Conservation (phyloP, 306 rosid species). For the Fagus sylvatica region DNA sequence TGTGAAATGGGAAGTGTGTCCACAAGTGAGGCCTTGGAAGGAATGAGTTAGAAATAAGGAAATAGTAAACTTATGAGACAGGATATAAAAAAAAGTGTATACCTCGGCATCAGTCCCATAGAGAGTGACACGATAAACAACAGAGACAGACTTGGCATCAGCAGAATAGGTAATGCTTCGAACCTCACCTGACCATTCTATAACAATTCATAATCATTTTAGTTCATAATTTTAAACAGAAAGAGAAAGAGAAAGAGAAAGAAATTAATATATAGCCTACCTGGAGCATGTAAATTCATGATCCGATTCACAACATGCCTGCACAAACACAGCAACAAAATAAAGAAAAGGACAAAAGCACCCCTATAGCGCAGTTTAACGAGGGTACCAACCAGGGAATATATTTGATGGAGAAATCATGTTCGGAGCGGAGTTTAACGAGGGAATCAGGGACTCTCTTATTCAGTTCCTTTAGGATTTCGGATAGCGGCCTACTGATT, state of each 20-base stretch:
- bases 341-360: neutral
- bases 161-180: conserved; percentile 59
- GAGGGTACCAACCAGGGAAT: conserved; percentile 53
- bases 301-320: conserved; percentile 81
- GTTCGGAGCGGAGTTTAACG: conserved; percentile 54
- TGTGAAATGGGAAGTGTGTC: too few species aligned
- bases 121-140: conserved; percentile 81
- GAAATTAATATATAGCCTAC: conserved; percentile 19
- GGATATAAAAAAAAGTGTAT: neutral
- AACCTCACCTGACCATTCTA: conserved; percentile 93
- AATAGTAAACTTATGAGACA: too few species aligned
- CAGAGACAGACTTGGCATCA: conserved; percentile 73
- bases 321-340: neutral
- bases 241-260: neutral
- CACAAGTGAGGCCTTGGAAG: too few species aligned
- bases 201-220: neutral
- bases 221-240: neutral
- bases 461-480: conserved; percentile 72
- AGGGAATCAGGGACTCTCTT: conserved; percentile 79
- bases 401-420: conserved; percentile 57
- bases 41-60: too few species aligned
- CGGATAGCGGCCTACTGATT: conserved; percentile 68
- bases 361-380: too few species aligned
- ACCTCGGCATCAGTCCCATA: conserved; percentile 95
- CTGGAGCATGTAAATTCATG: conserved; percentile 81